phyloP scores from a whole-genome alignment of 768 basidiomycete genomes.

The Mycena polygramma region DNA sequence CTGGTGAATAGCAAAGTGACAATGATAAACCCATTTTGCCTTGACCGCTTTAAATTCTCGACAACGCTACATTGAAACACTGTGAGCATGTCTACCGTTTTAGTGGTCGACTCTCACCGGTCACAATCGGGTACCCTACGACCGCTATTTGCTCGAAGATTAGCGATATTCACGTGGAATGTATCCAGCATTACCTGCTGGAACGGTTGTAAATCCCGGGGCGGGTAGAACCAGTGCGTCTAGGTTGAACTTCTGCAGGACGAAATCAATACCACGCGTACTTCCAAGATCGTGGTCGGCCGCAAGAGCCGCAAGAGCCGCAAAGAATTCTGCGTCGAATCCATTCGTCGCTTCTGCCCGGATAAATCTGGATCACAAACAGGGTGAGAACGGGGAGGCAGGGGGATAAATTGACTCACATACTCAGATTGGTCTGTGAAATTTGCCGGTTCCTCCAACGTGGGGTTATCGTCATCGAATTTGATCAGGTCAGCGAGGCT shows the following conservation, averaged over 20 bases:
- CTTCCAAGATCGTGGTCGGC: constrained; percentile 62
- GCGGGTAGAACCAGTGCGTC: constrained; percentile 68
- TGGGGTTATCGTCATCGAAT: constrained; percentile 67
- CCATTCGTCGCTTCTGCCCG: constrained; percentile 54
- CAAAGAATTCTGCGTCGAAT: constrained; percentile 58
- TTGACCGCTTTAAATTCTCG: too few species aligned
- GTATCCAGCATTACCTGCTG: constrained; percentile 48
- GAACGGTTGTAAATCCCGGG: constrained; percentile 52
- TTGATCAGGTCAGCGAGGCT: constrained; percentile 68
- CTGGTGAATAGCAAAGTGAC: too few species aligned
- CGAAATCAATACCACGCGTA: constrained; percentile 67
- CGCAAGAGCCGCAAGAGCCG: constrained; percentile 58
- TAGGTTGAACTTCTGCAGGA: constrained; percentile 58
- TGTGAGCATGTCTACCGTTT: not conserved
- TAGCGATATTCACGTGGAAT: not conserved
- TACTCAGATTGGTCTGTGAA: constrained; percentile 52
- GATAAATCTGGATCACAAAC: constrained; percentile 51
- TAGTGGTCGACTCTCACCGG: constrained; percentile 54
- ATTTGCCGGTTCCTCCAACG: constrained; percentile 59
- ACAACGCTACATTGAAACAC: not conserved
- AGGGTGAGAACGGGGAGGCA: not conserved
- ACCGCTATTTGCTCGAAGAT: constrained; percentile 54
- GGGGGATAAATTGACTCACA: constrained; percentile 8
- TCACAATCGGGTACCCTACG: constrained; percentile 76
- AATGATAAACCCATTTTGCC: too few species aligned